Base-by-base conservation (phyloP, 2,329 filamentous ascomycete genomes). In the Colletotrichum eremochloae region DNA sequence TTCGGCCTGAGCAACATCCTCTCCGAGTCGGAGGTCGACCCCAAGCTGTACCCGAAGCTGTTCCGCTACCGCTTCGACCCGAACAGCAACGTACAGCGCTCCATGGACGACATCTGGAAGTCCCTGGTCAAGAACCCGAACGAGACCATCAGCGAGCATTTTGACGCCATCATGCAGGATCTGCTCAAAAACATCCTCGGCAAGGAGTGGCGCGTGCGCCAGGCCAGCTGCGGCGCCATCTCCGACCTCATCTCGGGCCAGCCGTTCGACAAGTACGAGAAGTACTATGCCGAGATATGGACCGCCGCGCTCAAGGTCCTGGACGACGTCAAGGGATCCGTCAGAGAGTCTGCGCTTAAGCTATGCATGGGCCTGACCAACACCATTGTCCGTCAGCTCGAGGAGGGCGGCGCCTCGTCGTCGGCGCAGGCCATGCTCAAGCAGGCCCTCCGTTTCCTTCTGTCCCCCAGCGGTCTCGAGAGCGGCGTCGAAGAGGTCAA, bases 81-180 rank as follows among this genome's bases (percentile, higher is more conserved):
- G 0, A 98, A 98, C 78, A 88, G 91, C 2, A 97, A 97, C 75
- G 96, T 98, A 15, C 94, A 96, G 79, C 89, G 91, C 60, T 97
- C 96, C 0, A 99, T 99, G 96, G 95, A 97, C 69, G 94, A 97
- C 74, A 98, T 99, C 75, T 99, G 96, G 96, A 95, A 93, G 77
- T 92, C 96, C 0, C 84, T 99, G n/a, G 95, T 98, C 66, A 97
- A 97, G 79, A 95, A 98, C 76, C 89, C 94, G 1, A 91, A 90
- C 24, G 86, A 88, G 0, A 93, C 93, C 0, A 89, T 98, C 55
- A 92, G 96, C 75, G 85, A 87, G 24, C 89, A 98, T 81, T 98
- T 98, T 78, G 93, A 97, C 75, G 90, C 90, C 11, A 98, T 99
- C 77, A 92, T 99, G 85, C 87, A 92, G 12, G 96, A 99, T 79